Evolutionary conservation across 2,329 filamentous ascomycete species (phyloP), one percentile per base, ranked within the genome.

Genomic region (Orbilia oligospora): DNA sequence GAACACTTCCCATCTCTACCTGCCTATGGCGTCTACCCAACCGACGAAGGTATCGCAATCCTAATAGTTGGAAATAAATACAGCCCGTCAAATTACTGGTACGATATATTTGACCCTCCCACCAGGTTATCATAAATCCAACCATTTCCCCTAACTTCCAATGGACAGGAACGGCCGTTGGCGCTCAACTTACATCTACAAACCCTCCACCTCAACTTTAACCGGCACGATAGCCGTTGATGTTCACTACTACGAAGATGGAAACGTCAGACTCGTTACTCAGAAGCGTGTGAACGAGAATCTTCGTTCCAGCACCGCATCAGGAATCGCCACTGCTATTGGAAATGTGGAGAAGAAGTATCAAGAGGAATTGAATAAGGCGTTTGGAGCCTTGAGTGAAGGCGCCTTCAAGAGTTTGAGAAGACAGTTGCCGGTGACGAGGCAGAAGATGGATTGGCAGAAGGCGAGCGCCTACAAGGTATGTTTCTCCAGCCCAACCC

Each of bases 371-470:
- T 86, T 99, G 81, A 99, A 98, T 86, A 90, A 90, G 83, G 94
- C 94, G 16, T 98, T 99, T 84, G 91, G 90, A 14, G 91, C 88
- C 81, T 87, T 99, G 84, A 96, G 93, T 83, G 96, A 99, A 86
- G 95, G 94, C 9, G 93, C 94, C 0, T 99, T 99, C 86, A 99
- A 98, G 89, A 90, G 91, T 1, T 86, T 99, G 84, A 90, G 96
- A 83, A 90, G 96, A 85, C 96, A 98, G 86, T 87, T 99, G 84
- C 96, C 96, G 0, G 94, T 99, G 77, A 99, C 96, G 80, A 91
- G 96, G 83, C 96, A 99, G 87, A 97, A 97, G 89, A 95, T 99
- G 82, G 96, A 99, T 86, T 99, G 96, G 96, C 95, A 99, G 85
- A 97, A 97, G 87, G 93, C 99, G 81, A 92, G 93, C 55, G 94